Percentiles rank a stretch among this genome's conserved stretches.
phyloP scores from a whole-genome alignment of 2,329 filamentous ascomycete genomes.

The Truncatella angustata region DNA sequence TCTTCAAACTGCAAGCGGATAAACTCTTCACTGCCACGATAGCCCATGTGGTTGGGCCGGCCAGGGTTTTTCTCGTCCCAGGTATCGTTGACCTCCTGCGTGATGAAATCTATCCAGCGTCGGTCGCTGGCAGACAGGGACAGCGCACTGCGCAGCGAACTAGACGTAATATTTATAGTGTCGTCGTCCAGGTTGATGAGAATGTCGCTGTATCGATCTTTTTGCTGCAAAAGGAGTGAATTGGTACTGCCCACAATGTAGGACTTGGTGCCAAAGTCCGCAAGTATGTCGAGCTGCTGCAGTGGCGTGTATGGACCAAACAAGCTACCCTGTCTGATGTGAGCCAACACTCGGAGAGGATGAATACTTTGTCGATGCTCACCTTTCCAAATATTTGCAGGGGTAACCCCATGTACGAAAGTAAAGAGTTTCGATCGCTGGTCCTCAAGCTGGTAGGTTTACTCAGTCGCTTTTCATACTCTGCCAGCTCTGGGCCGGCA shows the following conservation, averaged over 20 bases:
- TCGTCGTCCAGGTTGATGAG: conserved; percentile 89
- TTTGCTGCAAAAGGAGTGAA: conserved; percentile 88
- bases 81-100: conserved; percentile 89
- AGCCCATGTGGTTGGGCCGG: conserved; percentile 90
- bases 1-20: conserved; percentile 97
- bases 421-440: conserved; percentile 84
- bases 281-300: conserved; percentile 90
- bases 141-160: conserved; percentile 73
- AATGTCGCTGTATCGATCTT: conserved; percentile 92
- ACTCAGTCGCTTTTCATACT: conserved; percentile 70
- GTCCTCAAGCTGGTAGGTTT: conserved; percentile 84
- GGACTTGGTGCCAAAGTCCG: conserved; percentile 91
- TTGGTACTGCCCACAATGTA: conserved; percentile 98
- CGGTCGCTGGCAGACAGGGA: conserved; percentile 81
- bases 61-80: conserved; percentile 92
- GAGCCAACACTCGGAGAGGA: background rate
- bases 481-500: conserved; percentile 88
- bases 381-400: conserved; percentile 94
- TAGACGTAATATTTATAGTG: conserved; percentile 78
- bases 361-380: conserved; percentile 11
- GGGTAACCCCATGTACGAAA: conserved; percentile 92
- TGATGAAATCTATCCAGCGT: conserved; percentile 94
- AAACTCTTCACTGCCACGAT: conserved; percentile 94
- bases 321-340: conserved; percentile 68
- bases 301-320: conserved; percentile 96